phyloP scores from a whole-genome alignment of 2,329 filamentous ascomycete species.

The Ophiocordyceps polyrhachis-furcata region DNA sequence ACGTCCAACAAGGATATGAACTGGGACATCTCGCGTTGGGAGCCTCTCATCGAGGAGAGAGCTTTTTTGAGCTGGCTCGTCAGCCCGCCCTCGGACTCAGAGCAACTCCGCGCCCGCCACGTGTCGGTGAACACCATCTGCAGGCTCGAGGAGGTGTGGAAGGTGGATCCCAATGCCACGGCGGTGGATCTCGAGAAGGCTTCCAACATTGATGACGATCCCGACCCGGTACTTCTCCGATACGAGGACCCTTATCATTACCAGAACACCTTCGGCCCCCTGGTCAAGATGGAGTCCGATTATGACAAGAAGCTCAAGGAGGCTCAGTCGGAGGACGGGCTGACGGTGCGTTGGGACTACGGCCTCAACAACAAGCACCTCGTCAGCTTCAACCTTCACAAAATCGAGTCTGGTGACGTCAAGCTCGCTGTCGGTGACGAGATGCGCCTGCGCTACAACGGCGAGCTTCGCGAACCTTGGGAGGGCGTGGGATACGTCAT shows the following conservation, averaged over 20 bases:
- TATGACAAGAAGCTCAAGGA: constrained; percentile 99
- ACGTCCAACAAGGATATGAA: constrained; percentile 98
- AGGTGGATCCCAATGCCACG: constrained; percentile 77
- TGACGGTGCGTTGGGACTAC: constrained; percentile 85
- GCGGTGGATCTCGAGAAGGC: constrained; percentile 84
- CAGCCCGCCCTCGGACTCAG: constrained; percentile 70
- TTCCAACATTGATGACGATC: constrained; percentile 83
- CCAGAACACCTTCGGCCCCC: constrained; percentile 92
- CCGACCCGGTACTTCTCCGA: constrained; percentile 73
- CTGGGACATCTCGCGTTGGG: constrained; percentile 97
- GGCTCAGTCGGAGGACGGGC: constrained; percentile 88
- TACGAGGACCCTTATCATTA: constrained; percentile 98
- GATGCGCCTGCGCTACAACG: constrained; percentile 93
- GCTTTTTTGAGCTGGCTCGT: constrained; percentile 93
- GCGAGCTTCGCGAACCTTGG: constrained; percentile 81
- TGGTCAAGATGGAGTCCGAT: constrained; percentile 98
- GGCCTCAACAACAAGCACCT: constrained; percentile 95
- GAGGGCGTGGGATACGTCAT: constrained; percentile 97
- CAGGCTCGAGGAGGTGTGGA: constrained; percentile 96
- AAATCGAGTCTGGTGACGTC: constrained; percentile 92
- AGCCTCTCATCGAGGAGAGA: constrained; percentile 90
- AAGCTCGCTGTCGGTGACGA: constrained; percentile 96
- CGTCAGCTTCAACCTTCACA: constrained; percentile 86
- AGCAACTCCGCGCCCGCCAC: constrained; percentile 88
- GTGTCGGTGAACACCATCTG: constrained; percentile 88